phyloP scores from a whole-genome alignment of 805 yeast species.

The Sugiyamaella boreocaroliniensis region DNA sequence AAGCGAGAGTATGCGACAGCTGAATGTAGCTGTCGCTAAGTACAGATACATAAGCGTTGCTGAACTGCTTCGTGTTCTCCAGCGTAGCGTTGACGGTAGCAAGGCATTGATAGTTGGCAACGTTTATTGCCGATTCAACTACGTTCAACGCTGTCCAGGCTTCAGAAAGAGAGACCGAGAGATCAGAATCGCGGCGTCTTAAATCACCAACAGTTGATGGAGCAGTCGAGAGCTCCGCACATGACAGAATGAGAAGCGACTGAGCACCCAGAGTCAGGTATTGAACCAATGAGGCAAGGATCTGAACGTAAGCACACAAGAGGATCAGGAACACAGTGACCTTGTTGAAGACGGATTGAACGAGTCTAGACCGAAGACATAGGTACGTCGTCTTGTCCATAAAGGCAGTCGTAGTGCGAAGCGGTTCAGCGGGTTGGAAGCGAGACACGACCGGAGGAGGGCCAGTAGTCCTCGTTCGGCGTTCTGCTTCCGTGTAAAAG shows the following conservation, averaged over 20 bases:
- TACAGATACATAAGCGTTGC: slow-evolving; percentile 3
- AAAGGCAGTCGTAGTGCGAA: slow-evolving; percentile 3
- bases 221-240: background rate
- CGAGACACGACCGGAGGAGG: background rate
- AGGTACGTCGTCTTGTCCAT: slow-evolving; percentile 17
- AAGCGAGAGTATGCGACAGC: background rate
- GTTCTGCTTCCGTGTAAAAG: slow-evolving; percentile 15
- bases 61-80: slow-evolving; percentile 5
- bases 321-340: slow-evolving; percentile 13
- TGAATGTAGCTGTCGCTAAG: slow-evolving; percentile 9
- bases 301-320: slow-evolving; percentile 11
- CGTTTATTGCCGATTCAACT: slow-evolving; percentile 1
- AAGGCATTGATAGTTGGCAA: slow-evolving; percentile 8
- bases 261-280: background rate
- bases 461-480: too few species aligned
- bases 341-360: slow-evolving; percentile 17
- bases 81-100: slow-evolving; percentile 12
- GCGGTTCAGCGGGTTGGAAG: background rate
- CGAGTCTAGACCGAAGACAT: slow-evolving; percentile 16
- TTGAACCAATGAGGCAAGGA: slow-evolving; percentile 1
- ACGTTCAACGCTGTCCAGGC: background rate
- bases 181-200: background rate
- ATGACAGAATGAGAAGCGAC: background rate
- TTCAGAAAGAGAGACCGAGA: background rate
- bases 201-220: background rate